A percentile compares a stretch with the other conserved stretches of the same genome.
Evolutionary conservation across 305 asterid species (phyloP).

Genomic region (Fraxinus xanthoxyloides): DNA sequence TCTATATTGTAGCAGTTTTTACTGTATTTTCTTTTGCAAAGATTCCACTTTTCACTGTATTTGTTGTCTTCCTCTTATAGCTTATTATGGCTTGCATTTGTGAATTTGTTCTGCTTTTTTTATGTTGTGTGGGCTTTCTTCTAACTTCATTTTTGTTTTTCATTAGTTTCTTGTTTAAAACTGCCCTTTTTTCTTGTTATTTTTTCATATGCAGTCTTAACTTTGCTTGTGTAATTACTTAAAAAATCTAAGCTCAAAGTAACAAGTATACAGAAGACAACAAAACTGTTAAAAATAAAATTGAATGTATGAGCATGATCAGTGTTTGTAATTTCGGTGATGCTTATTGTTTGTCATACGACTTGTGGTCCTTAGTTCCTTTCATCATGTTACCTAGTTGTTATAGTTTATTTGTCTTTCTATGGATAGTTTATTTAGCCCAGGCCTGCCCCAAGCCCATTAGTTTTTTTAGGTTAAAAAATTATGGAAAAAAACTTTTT

Average conservation of each 20-base stretch:
- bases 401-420: background rate
- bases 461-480: background rate
- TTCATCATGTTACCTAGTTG: background rate
- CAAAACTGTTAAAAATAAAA: background rate
- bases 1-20: background rate
- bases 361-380: background rate
- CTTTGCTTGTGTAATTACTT: background rate
- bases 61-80: background rate
- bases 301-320: background rate
- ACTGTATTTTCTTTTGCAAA: background rate
- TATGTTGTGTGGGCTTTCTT: background rate
- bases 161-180: background rate
- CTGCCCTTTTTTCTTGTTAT: background rate
- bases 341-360: background rate
- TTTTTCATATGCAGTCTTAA: background rate
- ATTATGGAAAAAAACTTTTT: no score
- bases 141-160: background rate
- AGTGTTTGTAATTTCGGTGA: background rate
- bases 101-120: background rate
- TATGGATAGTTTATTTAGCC: background rate
- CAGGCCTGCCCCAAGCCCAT: background rate
- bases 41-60: background rate
- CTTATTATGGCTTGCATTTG: background rate
- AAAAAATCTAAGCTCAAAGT: background rate
- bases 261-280: background rate